Evolutionary conservation across 2,329 filamentous ascomycete species (phyloP), one percentile per base, ranked within the genome.

Genomic region (Orbilia quercus): DNA sequence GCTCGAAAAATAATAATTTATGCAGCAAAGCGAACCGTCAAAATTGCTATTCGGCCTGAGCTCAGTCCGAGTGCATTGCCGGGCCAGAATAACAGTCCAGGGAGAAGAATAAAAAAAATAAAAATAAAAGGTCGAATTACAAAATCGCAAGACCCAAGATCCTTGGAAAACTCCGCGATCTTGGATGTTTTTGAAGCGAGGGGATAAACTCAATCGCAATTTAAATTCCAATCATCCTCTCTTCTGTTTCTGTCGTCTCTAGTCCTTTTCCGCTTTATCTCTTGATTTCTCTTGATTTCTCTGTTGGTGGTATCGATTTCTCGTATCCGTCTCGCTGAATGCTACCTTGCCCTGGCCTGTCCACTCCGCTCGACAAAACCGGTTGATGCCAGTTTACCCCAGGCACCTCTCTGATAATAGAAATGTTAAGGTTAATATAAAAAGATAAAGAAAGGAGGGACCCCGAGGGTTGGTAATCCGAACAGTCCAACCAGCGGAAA

Each of bases 201-300:
- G 63, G 63, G 51, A 51, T 16, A 67, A 42, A 44, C 48, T 18
- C 31, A 66, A 58, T 67, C 54, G 63, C 53, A 53, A 67, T 67
- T 67, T 58, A 50, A 66, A 50, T 50, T 45, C 36, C 7, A 25
- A 22, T n/a, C 11, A 16, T 9, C 28, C 28, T 31, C 28, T 31
- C 28, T 31, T 9, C 9, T 31, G 28, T 5, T 31, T 31, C 28
- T 31, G 28, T 31, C 9, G 28, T 31, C 28, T 31, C 28, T 31
- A 5, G 28, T 5, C 9, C 9, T 31, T 31, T 31, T 9, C 9
- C 9, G 28, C 4, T 31, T 31, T 31, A n/a, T n/a, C 28, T 31
- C 28, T 31, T 31, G 28, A 31, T 31, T 31, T 31, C 9, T 31
- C 28, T 31, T 31, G 28, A 31, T 31, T 31, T 31, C 28, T 31